Base-by-base conservation (phyloP, 2,329 filamentous ascomycete genomes). In the Trichoderma gracile region DNA sequence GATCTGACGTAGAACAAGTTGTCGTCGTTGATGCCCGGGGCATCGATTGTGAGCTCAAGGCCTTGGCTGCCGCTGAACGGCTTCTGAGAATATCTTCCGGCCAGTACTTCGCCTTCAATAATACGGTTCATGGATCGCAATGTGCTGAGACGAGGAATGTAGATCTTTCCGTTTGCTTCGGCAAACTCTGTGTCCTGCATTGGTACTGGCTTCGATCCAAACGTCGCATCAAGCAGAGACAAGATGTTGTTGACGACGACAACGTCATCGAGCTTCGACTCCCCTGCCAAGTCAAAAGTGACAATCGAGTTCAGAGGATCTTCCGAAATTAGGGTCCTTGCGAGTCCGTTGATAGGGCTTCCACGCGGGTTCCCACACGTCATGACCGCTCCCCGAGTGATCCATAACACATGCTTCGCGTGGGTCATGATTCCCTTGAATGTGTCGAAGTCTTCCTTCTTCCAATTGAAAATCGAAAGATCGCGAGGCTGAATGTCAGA, bases 271-370 rank as follows among this genome's bases (percentile, higher is more conserved):
- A 76, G 62, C 0, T 50, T 56, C 2, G 74, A 73, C 4, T 64
- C 53, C 1, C 33, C 17, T 17, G 67, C 69, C 5, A 83, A 43
- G 57, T 84, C 81, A n/a, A 84, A 71, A 0, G 78, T 79, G 12
- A 78, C 71, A 17, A 84, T 73, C 0, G 67, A 71, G 68, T 77
- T 82, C 19, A 77, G 73, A 0, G 77, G 73, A 65, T 83, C 78
- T 53, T 85, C 83, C 0, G 82, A 84, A 53, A 80, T 77, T 9
- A 85, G 71, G 0, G 81, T 80, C 21, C 83, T 76, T 1, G 80
- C 76, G 17, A 85, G 70, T 1, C 78, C 81, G n/a, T 80, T 70
- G 21, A 83, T 75, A 0, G 78, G 74, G 2, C 81, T 74, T 14
- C 74, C 72, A 25, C 70, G 69, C 0, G 81, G 80, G 17, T 73